These are phyloP conservation scores for Platanthera guangdongensis DNA, from an alignment of 106 monocot genomes.

Conservation along the genomic window DNA sequence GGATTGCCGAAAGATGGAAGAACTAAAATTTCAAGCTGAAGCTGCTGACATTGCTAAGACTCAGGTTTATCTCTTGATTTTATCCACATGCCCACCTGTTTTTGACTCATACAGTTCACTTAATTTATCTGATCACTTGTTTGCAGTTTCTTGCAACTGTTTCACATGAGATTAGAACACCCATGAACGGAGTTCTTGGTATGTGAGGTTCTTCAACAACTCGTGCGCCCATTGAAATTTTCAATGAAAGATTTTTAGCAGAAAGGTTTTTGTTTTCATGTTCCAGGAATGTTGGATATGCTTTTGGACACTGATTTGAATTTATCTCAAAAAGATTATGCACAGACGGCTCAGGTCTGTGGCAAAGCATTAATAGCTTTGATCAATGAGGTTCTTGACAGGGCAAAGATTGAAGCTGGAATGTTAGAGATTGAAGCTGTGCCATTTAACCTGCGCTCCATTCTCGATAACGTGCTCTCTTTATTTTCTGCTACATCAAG, in stretches of 20 bases:
- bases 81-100: not conserved
- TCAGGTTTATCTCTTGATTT: constrained; percentile 44
- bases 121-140: not conserved
- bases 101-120: not conserved
- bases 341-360: constrained; percentile 93
- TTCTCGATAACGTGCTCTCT: constrained; percentile 86
- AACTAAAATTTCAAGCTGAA: constrained; percentile 91
- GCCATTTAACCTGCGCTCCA: constrained; percentile 76
- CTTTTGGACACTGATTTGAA: constrained; percentile 80
- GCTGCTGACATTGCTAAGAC: constrained; percentile 98
- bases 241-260: not conserved
- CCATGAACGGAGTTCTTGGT: constrained; percentile 99
- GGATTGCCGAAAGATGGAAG: constrained; percentile 86
- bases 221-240: no score
- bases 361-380: constrained; percentile 87
- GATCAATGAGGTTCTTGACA: constrained; percentile 96
- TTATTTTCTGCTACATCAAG: constrained; percentile 77
- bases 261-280: not conserved
- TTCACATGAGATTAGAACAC: constrained; percentile 98
- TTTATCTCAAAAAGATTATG: constrained; percentile 84
- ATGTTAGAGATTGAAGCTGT: constrained; percentile 87
- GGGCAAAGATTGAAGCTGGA: constrained; percentile 97
- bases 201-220: constrained; percentile 3
- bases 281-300: constrained; percentile 98
- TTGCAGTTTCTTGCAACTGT: constrained; percentile 95